Evolutionary conservation across 495 filamentous ascomycete genomes (phyloP).

Genomic region (Talaromyces nanjingensis): DNA sequence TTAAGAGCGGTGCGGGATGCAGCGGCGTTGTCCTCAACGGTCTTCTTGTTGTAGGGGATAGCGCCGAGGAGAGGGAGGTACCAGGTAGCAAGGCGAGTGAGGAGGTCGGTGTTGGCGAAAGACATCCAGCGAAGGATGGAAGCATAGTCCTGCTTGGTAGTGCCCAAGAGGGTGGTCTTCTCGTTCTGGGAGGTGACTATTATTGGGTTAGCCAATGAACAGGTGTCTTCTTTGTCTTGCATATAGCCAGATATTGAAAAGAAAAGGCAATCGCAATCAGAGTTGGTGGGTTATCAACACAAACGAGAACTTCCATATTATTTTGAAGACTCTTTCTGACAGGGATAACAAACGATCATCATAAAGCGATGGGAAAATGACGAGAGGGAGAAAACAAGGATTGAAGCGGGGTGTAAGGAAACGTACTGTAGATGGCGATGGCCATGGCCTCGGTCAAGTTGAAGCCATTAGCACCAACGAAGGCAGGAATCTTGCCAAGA

Average conservation of each 20-base stretch:
- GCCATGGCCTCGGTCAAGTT: slow-evolving; percentile 83
- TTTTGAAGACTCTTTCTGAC: slow-evolving; percentile 60
- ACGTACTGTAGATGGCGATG: slow-evolving; percentile 96
- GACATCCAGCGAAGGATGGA: slow-evolving; percentile 98
- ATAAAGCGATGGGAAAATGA: slow-evolving; percentile 33
- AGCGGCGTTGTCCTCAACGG: slow-evolving; percentile 70
- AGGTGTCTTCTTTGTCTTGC: slow-evolving; percentile 9
- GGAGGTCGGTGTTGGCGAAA: slow-evolving; percentile 78
- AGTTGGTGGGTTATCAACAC: slow-evolving; percentile 71
- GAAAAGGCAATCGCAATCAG: slow-evolving; percentile 40
- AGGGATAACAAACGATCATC: slow-evolving; percentile 99
- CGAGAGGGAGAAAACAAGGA: not conserved
- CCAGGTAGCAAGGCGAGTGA: slow-evolving; percentile 69
- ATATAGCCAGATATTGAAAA: slow-evolving; percentile 9
- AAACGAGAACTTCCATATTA: slow-evolving; percentile 18
- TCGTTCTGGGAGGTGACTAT: slow-evolving; percentile 98
- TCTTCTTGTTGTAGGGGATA: slow-evolving; percentile 96
- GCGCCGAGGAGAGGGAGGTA: slow-evolving; percentile 81
- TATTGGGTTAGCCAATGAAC: slow-evolving; percentile 22
- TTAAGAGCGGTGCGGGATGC: slow-evolving; percentile 55
- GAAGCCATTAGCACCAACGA: slow-evolving; percentile 89
- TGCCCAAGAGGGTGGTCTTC: slow-evolving; percentile 97
- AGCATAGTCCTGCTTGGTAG: slow-evolving; percentile 99
- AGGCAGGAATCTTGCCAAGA: slow-evolving; percentile 85
- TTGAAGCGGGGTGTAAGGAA: slow-evolving; percentile 3